Base-by-base conservation (phyloP, 106 monocot genomes). In the Dendrobium chrysotoxum region DNA sequence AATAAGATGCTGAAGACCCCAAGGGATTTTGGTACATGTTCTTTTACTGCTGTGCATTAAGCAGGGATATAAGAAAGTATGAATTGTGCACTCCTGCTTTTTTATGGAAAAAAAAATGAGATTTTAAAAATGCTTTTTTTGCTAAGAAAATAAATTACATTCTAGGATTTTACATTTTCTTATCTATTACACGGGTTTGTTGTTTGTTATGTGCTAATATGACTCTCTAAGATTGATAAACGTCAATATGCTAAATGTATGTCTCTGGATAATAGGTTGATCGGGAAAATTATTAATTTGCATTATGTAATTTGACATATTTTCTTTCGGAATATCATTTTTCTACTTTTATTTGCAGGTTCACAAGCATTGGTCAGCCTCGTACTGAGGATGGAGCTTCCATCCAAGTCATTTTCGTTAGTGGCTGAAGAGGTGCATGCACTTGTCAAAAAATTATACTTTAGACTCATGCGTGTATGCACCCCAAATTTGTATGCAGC, bases 281-380 rank as follows among this genome's bases (percentile, higher is more conserved):
- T 8, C 13, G 15, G 35, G 13, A 70, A 35, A 16, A 31, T 2
- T 70, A 4, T 35, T 70, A 10, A 30, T 9, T 28, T 68, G 9
- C 9, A 28, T 30, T 8, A 15, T 68, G 26, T 68, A 30, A 46
- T 30, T 28, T 68, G 28, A 68, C 45, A 44, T 25, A 10, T 66
- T 44, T 66, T 64, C 38, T 66, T 10, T 65, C 25, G 41, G 40
- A 23, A 40, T 41, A 65, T 41, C 25, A 7, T 79, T 21, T 65
- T 44, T 7, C 65, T 2, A 8, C 53, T 54, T 78, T 47, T 12
- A 4, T 67, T 53, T 81, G 45, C 85, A 99, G 99, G 99, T 77
- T 95, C 99, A 30, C 99, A 99, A 81, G 95, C 91, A 81, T 65
- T 99, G 46, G 89, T 99, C 46, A 99, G 93, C 82, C 86, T 95